Evolutionary conservation across 192 early-diverging fungal species (phyloP).

Genomic region (Coemansia sp.): DNA sequence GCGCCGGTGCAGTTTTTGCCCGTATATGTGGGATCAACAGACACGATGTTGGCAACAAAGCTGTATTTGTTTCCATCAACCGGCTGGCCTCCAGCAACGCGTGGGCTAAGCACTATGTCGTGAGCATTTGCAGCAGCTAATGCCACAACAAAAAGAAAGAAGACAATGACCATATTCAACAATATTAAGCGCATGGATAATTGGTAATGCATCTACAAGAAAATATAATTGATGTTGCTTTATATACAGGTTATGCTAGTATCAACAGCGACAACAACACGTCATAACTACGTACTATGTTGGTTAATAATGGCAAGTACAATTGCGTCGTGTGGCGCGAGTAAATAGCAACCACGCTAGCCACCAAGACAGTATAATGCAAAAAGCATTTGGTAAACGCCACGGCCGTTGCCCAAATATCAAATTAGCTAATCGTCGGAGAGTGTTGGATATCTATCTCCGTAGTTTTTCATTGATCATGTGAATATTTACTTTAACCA

Average conservation of each 20-base stretch:
- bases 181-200: background rate
- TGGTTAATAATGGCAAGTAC: background rate
- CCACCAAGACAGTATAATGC: background rate
- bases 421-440: too few species aligned
- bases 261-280: background rate
- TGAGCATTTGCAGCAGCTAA: background rate
- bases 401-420: background rate
- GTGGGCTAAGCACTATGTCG: background rate
- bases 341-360: background rate
- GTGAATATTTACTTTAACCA: background rate
- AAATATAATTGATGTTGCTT: background rate
- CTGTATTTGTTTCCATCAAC: background rate
- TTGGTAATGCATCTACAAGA: background rate
- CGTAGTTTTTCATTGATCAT: background rate
- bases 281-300: background rate
- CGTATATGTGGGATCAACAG: conserved; percentile 14
- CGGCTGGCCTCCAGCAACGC: conserved; percentile 9
- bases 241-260: background rate
- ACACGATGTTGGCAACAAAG: conserved; percentile 32
- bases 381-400: background rate
- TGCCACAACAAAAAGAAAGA: background rate
- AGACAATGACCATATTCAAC: background rate
- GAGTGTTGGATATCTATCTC: too few species aligned
- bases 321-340: background rate
- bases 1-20: conserved; percentile 38